These are phyloP conservation scores for Podospora conica DNA, from an alignment of 495 filamentous ascomycete genomes.

Conservation along the genomic window DNA sequence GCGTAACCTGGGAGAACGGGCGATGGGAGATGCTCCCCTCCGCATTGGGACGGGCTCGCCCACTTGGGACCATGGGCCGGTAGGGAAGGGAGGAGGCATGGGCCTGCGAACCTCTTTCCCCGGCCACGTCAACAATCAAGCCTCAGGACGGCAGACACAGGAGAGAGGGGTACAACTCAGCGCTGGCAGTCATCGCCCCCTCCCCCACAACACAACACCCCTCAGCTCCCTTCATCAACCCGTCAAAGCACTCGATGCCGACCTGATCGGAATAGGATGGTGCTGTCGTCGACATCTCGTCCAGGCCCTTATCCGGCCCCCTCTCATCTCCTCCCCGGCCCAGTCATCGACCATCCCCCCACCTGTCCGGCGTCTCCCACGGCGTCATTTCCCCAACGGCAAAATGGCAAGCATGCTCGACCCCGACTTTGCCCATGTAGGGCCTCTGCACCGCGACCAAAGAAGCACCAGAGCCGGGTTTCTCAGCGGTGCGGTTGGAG, in stretches of 20 bases:
- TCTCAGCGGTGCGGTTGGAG: neutral
- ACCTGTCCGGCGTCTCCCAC: neutral
- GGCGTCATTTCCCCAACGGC: neutral
- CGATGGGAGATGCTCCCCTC: neutral
- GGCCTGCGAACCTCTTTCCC: neutral
- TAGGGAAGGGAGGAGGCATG: neutral
- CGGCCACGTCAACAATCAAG: neutral
- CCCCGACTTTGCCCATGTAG: neutral
- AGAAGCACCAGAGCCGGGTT: neutral
- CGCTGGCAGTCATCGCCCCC: neutral
- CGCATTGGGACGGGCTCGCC: neutral
- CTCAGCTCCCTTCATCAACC: conserved; percentile 12
- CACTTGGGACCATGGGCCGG: neutral
- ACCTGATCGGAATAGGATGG: conserved; percentile 8
- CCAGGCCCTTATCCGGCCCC: neutral
- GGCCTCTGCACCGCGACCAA: neutral
- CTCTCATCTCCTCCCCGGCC: conserved; percentile 2
- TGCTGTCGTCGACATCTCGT: neutral
- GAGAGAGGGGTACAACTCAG: neutral
- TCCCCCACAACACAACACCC: neutral
- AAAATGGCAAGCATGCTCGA: neutral
- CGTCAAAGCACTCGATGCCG: conserved; percentile 10
- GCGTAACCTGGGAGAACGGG: neutral
- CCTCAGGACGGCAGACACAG: neutral
- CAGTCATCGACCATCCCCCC: neutral